Percentiles rank a stretch among this genome's conserved stretches.
Conservation (phyloP, 176 grass and related monocot genomes). For the Aegilops tauschii region DNA sequence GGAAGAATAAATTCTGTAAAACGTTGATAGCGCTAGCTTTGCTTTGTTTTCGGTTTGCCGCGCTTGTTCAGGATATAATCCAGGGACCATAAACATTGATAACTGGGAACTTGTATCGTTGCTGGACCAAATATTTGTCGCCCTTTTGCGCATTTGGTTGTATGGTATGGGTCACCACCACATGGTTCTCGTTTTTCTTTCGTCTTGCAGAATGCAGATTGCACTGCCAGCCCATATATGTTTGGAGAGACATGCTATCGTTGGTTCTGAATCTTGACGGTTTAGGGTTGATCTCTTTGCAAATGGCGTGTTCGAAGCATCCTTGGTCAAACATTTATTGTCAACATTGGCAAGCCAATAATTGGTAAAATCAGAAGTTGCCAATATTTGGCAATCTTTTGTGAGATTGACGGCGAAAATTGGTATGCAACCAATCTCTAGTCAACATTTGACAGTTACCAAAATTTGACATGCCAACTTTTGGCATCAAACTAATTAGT, state of each 20-base stretch:
- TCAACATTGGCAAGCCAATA: no score
- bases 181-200: neutral
- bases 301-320: no score
- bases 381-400: no score
- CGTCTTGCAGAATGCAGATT: neutral
- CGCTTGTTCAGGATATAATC: neutral
- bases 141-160: neutral
- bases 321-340: no score
- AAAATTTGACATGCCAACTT: no score
- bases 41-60: neutral
- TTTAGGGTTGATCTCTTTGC: neutral
- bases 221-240: neutral
- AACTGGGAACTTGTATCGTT: neutral
- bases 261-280: neutral
- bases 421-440: no score
- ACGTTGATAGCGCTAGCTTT: neutral
- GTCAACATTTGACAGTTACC: no score
- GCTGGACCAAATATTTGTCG: neutral
- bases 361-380: no score
- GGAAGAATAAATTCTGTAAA: constrained; percentile 34
- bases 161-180: neutral
- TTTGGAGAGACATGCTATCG: neutral
- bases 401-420: no score
- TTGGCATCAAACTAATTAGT: no score
- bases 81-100: neutral